Percentiles rank a stretch among this genome's conserved stretches.
Conservation (phyloP, 768 basidiomycete species). For the Sistotremastrum niveocremeum region DNA sequence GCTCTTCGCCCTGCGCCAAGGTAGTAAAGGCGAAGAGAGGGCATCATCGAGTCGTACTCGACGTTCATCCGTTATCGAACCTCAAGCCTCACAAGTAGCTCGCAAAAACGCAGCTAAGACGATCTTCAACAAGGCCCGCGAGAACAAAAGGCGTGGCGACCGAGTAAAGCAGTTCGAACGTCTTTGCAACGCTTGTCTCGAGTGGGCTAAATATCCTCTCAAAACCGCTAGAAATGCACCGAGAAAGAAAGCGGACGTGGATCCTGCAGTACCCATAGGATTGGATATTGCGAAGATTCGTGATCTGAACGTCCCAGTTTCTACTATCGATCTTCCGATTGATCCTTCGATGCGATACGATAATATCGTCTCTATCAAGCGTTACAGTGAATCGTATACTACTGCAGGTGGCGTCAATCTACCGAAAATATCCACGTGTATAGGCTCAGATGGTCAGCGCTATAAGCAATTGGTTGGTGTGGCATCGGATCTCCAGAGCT, state of each 20-base stretch:
- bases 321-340: conserved; percentile 58
- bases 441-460: conserved; percentile 46
- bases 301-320: conserved; percentile 62
- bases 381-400: conserved; percentile 44
- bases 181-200: conserved; percentile 50
- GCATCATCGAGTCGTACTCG: neutral
- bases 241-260: conserved; percentile 12
- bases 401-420: conserved; percentile 68
- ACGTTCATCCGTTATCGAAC: conserved; percentile 10
- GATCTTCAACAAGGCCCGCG: conserved; percentile 43
- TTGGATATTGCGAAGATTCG: conserved; percentile 34
- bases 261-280: conserved; percentile 29
- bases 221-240: conserved; percentile 17
- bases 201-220: conserved; percentile 59
- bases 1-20: conserved; percentile 56
- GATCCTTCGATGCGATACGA: conserved; percentile 60
- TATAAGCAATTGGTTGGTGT: conserved; percentile 71
- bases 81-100: conserved; percentile 4
- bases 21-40: conserved; percentile 1
- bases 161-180: conserved; percentile 41
- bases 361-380: conserved; percentile 51
- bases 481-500: neutral
- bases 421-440: conserved; percentile 68
- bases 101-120: conserved; percentile 41
- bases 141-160: conserved; percentile 21